Evolutionary conservation across 1,284 basidiomycete species (phyloP).

Genomic region (Bondarzewia mesenterica): DNA sequence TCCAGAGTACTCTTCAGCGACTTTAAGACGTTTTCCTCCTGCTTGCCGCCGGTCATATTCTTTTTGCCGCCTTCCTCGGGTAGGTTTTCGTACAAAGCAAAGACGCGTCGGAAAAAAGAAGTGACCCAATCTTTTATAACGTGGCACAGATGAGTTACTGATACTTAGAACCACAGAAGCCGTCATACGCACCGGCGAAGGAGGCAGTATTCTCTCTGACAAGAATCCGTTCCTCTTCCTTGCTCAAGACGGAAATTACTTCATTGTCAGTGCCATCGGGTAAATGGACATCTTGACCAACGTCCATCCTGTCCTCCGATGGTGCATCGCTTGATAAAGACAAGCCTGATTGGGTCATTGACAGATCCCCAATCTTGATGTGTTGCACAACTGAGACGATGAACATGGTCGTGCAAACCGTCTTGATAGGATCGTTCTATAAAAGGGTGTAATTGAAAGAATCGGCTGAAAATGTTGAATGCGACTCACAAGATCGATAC

Average conservation of each 20-base stretch:
- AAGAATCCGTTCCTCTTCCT: conserved; percentile 67
- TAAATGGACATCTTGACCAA: conserved; percentile 36
- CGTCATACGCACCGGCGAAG: conserved; percentile 56
- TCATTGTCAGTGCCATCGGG: conserved; percentile 51
- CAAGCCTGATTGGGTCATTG: conserved; percentile 47
- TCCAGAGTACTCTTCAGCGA: conserved; percentile 81
- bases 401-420: conserved; percentile 74
- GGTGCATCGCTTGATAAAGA: conserved; percentile 44
- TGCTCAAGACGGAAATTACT: conserved; percentile 41
- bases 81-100: conserved; percentile 86
- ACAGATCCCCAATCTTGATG: conserved; percentile 78
- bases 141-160: not conserved
- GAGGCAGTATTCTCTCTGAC: conserved; percentile 72
- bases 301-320: conserved; percentile 46
- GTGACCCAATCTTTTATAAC: conserved; percentile 82
- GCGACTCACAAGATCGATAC: conserved; percentile 71
- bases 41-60: conserved; percentile 79
- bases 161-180: not conserved
- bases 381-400: conserved; percentile 71
- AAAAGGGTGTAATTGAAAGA: no score
- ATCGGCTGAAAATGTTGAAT: not conserved
- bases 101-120: conserved; percentile 79
- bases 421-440: conserved; percentile 93
- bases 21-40: conserved; percentile 78
- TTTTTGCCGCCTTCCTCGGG: conserved; percentile 87